phyloP scores from a whole-genome alignment of 2,329 filamentous ascomycete genomes.

The Nannizzia gypsea region DNA sequence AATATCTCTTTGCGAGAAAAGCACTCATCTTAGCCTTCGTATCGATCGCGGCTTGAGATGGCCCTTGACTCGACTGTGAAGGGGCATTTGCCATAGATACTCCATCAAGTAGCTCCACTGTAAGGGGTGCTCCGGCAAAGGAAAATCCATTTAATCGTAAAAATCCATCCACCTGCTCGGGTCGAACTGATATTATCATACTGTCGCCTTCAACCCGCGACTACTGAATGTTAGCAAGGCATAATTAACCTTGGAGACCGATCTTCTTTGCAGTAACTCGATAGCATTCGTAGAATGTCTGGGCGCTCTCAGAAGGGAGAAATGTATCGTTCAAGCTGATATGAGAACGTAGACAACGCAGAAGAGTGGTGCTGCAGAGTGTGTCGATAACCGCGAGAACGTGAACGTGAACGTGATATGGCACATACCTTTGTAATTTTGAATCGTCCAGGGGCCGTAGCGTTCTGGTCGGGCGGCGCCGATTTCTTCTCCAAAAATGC shows the following conservation, averaged over 20 bases:
- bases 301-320: conserved; percentile 17
- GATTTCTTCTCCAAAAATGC: conserved; percentile 62
- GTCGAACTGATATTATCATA: conserved; percentile 55
- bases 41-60: conserved; percentile 42
- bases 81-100: conserved; percentile 16
- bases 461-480: conserved; percentile 39
- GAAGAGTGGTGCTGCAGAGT: conserved; percentile 25
- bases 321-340: conserved; percentile 35
- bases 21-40: conserved; percentile 56
- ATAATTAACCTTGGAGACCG: conserved; percentile 33
- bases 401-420: conserved; percentile 30
- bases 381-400: conserved; percentile 32
- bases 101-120: conserved; percentile 31
- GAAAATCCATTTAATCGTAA: conserved; percentile 55
- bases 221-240: conserved; percentile 59
- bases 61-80: conserved; percentile 15
- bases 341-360: conserved; percentile 26
- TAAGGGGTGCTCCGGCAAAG: conserved; percentile 55
- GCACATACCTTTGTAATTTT: conserved; percentile 69
- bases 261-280: conserved; percentile 24
- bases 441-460: conserved; percentile 39
- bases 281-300: conserved; percentile 24
- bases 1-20: conserved; percentile 65
- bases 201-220: conserved; percentile 57
- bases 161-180: conserved; percentile 52